Evolutionary conservation across 495 filamentous ascomycete genomes (phyloP).

Genomic region (Penicillium nucicola): DNA sequence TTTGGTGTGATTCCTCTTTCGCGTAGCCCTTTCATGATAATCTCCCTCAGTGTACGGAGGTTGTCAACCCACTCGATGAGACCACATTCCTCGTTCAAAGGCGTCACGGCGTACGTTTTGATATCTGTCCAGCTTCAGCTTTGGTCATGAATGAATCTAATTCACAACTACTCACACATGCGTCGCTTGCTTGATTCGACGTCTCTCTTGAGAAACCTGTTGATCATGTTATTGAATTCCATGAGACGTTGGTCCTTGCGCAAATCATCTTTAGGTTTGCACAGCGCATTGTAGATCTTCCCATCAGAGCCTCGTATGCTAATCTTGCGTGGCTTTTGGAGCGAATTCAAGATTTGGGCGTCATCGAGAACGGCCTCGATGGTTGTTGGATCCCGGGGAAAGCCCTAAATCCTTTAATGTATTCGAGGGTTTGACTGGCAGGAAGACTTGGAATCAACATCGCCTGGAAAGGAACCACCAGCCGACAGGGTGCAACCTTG

Average conservation of each 20-base stretch:
- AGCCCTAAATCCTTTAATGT: conserved; percentile 70
- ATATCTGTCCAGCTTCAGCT: conserved; percentile 59
- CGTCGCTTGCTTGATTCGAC: conserved; percentile 83
- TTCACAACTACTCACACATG: conserved; percentile 48
- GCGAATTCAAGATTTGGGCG: conserved; percentile 82
- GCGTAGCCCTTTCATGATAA: conserved; percentile 74
- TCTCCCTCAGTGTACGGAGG: conserved; percentile 88
- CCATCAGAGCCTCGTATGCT: conserved; percentile 87
- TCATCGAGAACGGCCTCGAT: conserved; percentile 73
- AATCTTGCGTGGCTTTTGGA: conserved; percentile 90
- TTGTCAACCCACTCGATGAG: conserved; percentile 99
- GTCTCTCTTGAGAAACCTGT: conserved; percentile 85
- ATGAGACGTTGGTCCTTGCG: conserved; percentile 96
- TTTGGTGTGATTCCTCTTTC: conserved; percentile 61
- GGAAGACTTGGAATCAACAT: conserved; percentile 82
- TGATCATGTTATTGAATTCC: conserved; percentile 99
- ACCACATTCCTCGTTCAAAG: conserved; percentile 95
- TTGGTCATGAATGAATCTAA: not conserved
- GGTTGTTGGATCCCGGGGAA: conserved; percentile 68
- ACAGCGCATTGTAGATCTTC: conserved; percentile 79
- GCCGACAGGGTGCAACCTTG: conserved; percentile 71
- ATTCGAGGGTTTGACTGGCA: conserved; percentile 63
- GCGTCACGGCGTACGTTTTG: conserved; percentile 94
- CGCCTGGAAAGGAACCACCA: conserved; percentile 85
- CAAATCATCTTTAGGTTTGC: conserved; percentile 97